Conservation (phyloP, 2,329 filamentous ascomycete species). For the Capronia americana region DNA sequence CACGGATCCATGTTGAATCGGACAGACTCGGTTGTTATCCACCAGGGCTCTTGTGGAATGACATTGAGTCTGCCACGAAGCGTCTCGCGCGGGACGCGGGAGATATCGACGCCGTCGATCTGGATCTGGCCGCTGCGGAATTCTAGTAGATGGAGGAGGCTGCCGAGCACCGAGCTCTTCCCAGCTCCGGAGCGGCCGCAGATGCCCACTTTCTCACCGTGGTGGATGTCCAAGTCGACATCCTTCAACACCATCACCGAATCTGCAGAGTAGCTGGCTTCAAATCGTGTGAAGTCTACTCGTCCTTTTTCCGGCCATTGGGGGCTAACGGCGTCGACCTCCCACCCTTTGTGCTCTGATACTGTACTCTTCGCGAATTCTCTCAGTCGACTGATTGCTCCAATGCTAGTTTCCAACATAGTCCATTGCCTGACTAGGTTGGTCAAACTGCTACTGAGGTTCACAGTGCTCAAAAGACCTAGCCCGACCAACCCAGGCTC, state of each 20-base stretch:
- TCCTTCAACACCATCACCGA: conserved; percentile 39
- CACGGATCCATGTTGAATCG: conserved; percentile 49
- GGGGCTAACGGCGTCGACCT: conserved; percentile 40
- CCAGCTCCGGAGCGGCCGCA: conserved; percentile 46
- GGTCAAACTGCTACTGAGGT: conserved; percentile 60
- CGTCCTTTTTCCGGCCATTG: conserved; percentile 41
- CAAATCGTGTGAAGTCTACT: conserved; percentile 37
- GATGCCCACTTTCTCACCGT: conserved; percentile 45
- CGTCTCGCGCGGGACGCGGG: conserved; percentile 31
- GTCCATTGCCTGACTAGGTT: conserved; percentile 63
- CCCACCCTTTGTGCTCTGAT: conserved; percentile 52
- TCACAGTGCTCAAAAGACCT: conserved; percentile 60
- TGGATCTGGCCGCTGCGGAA: conserved; percentile 39
- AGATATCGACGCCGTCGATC: conserved; percentile 42
- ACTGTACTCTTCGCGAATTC: conserved; percentile 56
- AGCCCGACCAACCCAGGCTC: conserved; percentile 60
- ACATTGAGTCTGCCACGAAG: conserved; percentile 42
- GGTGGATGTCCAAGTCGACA: conserved; percentile 40
- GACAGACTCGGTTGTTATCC: conserved; percentile 39
- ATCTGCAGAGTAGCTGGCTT: conserved; percentile 34
- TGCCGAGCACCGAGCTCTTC: conserved; percentile 42
- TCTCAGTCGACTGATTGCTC: conserved; percentile 62
- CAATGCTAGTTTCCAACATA: conserved; percentile 63
- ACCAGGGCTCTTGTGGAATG: conserved; percentile 42
- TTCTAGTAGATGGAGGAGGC: conserved; percentile 42